Evolutionary conservation across 768 basidiomycete species (phyloP).

Genomic region (Leccinellum albellum): DNA sequence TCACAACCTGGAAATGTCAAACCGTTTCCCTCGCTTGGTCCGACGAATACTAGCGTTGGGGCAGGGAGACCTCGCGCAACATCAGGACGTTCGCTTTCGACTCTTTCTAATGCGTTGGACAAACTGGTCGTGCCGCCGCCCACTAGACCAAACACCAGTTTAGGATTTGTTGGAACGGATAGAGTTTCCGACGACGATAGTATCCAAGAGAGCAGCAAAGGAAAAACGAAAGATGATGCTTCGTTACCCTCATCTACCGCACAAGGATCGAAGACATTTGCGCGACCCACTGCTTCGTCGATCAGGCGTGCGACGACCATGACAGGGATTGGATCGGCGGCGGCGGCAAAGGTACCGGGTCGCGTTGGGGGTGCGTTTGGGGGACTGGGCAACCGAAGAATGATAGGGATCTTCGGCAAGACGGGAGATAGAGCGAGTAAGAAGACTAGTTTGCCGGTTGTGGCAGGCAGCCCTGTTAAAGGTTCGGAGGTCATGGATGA

Average conservation of each 20-base stretch:
- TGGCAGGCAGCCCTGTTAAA: constrained; percentile 46
- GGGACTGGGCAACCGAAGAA: constrained; percentile 4
- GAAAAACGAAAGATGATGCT: constrained; percentile 24
- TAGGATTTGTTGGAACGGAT: constrained; percentile 53
- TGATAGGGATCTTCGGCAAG: constrained; percentile 22
- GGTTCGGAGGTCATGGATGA: constrained; percentile 17
- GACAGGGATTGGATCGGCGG: constrained; percentile 5
- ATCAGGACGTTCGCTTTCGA: constrained; percentile 48
- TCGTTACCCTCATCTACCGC: constrained; percentile 7
- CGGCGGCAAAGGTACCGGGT: not conserved
- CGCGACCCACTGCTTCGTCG: constrained; percentile 30
- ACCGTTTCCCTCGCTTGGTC: constrained; percentile 5
- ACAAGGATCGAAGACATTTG: constrained; percentile 13
- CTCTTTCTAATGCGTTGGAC: constrained; percentile 63
- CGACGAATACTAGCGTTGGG: not conserved
- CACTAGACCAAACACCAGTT: constrained; percentile 61
- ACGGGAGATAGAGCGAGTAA: constrained; percentile 35
- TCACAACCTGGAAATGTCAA: constrained; percentile 5
- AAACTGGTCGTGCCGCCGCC: constrained; percentile 67
- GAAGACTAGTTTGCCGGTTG: constrained; percentile 42
- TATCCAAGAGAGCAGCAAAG: constrained; percentile 4
- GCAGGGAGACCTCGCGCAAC: not conserved
- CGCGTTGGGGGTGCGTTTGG: constrained; percentile 2
- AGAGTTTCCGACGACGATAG: not conserved
- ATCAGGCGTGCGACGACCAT: constrained; percentile 26